These are phyloP conservation scores for Quercus aquifolioides DNA, from an alignment of 306 rosid species.

Conservation along the genomic window DNA sequence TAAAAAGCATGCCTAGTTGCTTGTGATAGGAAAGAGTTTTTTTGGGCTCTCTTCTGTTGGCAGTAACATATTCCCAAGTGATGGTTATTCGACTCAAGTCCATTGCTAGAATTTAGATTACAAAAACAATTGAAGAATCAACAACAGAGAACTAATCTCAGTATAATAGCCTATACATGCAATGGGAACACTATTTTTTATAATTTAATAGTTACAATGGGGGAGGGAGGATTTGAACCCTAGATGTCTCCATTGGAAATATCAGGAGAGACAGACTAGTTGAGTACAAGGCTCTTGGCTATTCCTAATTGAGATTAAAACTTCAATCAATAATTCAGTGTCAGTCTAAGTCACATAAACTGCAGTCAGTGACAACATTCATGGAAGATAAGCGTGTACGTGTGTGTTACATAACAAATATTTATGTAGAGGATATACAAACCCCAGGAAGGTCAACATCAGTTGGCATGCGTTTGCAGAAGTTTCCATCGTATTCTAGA, in stretches of 20 bases:
- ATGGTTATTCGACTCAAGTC: not conserved
- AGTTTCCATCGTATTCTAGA: slow-evolving; percentile 86
- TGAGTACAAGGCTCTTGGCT: no score
- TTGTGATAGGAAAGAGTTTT: not conserved
- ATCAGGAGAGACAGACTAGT: no score
- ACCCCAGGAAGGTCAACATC: slow-evolving; percentile 98
- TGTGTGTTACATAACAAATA: not conserved
- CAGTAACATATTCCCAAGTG: not conserved
- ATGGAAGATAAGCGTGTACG: not conserved
- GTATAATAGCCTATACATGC: no score
- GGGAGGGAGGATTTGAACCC: no score
- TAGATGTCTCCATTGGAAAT: no score
- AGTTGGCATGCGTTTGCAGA: slow-evolving; percentile 91
- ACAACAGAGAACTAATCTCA: not conserved
- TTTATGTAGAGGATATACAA: slow-evolving; percentile 34
- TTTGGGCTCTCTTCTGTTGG: not conserved
- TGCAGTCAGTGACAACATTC: not conserved
- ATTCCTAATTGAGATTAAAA: no score
- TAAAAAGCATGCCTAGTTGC: no score
- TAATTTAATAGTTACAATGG: no score
- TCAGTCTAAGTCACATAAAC: no score
- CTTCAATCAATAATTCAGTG: no score
- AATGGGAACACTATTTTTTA: not conserved
- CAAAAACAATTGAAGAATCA: not conserved
- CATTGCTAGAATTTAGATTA: not conserved